Percentiles rank a stretch among this genome's conserved stretches.
Conservation (phyloP, 345 rosid genomes). For the Chamaenerion angustifolium region DNA sequence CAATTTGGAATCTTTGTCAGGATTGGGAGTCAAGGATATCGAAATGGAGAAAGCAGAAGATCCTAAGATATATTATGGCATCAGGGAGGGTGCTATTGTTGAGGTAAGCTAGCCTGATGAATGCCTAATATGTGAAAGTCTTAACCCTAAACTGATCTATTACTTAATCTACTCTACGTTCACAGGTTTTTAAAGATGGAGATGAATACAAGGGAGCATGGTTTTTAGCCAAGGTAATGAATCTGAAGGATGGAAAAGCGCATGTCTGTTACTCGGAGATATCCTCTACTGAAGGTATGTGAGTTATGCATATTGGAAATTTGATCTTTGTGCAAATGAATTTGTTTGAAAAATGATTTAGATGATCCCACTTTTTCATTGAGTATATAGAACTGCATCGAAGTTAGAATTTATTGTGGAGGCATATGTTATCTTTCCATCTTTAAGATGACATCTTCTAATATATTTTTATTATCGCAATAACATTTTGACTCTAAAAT, state of each 20-base stretch:
- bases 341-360: not conserved
- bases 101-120: too few relatives aligned
- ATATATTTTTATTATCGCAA: not conserved
- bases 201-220: slow-evolving; percentile 56
- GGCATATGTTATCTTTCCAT: not conserved
- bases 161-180: not conserved
- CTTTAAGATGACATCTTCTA: not conserved
- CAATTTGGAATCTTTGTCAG: too few relatives aligned
- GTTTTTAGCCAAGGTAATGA: slow-evolving; percentile 62
- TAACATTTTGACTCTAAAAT: not conserved
- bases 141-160: not conserved
- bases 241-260: slow-evolving; percentile 68
- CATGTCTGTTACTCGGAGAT: slow-evolving; percentile 58
- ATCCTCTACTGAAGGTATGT: slow-evolving; percentile 39
- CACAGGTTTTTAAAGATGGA: slow-evolving; percentile 71
- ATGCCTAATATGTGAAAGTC: too few relatives aligned
- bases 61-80: too few relatives aligned
- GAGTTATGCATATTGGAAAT: not conserved
- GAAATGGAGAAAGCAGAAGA: too few relatives aligned
- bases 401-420: too few relatives aligned
- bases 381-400: too few relatives aligned
- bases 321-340: not conserved
- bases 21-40: too few relatives aligned
- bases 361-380: not conserved
- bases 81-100: too few relatives aligned